Conservation (phyloP, 2,329 filamentous ascomycete species). For the Coniochaeta sp. region DNA sequence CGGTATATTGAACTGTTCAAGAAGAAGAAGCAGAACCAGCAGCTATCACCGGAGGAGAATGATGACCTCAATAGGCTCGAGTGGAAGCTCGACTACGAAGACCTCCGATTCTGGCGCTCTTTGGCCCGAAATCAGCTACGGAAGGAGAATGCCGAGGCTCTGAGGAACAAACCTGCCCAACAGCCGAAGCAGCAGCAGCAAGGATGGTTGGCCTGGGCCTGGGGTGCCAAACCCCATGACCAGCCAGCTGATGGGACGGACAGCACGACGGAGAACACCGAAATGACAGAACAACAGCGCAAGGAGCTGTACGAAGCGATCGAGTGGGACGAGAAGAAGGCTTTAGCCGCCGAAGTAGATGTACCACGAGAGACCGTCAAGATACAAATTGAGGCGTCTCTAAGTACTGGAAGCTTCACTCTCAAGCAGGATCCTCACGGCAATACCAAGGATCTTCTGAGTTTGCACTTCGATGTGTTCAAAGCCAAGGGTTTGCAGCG, state of each 20-base stretch:
- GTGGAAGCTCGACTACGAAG: slow-evolving; percentile 85
- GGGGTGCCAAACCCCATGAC: slow-evolving; percentile 59
- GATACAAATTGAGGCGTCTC: slow-evolving; percentile 81
- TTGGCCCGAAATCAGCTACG: slow-evolving; percentile 88
- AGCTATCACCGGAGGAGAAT: slow-evolving; percentile 61
- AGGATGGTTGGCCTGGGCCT: slow-evolving; percentile 87
- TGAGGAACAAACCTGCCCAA: slow-evolving; percentile 52
- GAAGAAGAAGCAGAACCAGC: slow-evolving; percentile 73
- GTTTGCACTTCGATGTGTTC: slow-evolving; percentile 90
- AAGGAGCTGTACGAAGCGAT: slow-evolving; percentile 97
- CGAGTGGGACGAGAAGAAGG: slow-evolving; percentile 95
- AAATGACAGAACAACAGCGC: slow-evolving; percentile 91
- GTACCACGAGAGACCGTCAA: slow-evolving; percentile 87
- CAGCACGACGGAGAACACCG: slow-evolving; percentile 62
- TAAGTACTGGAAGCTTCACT: slow-evolving; percentile 95
- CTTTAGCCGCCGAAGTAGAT: slow-evolving; percentile 79
- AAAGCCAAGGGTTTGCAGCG: slow-evolving; percentile 83
- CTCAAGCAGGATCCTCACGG: slow-evolving; percentile 77
- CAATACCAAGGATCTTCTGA: slow-evolving; percentile 73
- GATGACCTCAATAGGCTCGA: slow-evolving; percentile 72
- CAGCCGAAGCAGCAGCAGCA: slow-evolving; percentile 57
- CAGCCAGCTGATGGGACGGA: slow-evolving; percentile 38
- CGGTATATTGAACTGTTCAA: slow-evolving; percentile 94
- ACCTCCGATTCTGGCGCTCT: slow-evolving; percentile 94
- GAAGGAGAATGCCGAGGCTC: slow-evolving; percentile 88